phyloP scores from a whole-genome alignment of 805 yeast genomes.

The Cyberlindnera xylosilytica region DNA sequence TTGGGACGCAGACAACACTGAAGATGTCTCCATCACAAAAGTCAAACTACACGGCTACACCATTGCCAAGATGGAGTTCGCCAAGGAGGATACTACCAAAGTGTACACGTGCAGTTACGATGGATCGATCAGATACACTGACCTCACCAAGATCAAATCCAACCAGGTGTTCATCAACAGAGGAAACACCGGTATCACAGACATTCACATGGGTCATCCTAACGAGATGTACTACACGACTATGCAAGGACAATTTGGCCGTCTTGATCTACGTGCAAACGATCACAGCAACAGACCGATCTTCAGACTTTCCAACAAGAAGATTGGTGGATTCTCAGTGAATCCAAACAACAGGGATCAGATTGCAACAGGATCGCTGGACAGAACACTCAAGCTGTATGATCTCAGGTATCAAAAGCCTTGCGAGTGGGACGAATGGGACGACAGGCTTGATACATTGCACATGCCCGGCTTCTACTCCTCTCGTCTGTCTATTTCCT shows the following conservation, averaged over 20 bases:
- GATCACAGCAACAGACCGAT: constrained; percentile 32
- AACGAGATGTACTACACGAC: constrained; percentile 73
- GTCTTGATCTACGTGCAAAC: constrained; percentile 60
- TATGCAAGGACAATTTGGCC: constrained; percentile 72
- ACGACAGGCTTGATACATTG: constrained; percentile 36
- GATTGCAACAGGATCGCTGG: constrained; percentile 86
- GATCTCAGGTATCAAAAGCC: constrained; percentile 60
- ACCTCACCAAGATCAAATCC: constrained; percentile 57
- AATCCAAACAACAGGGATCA: constrained; percentile 67
- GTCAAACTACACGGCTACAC: constrained; percentile 76
- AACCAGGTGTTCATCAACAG: constrained; percentile 60
- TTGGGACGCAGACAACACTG: constrained; percentile 63
- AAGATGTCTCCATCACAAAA: constrained; percentile 51
- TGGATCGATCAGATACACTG: constrained; percentile 76
- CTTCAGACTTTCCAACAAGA: constrained; percentile 73
- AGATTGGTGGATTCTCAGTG: constrained; percentile 84
- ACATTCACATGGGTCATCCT: constrained; percentile 55
- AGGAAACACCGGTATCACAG: constrained; percentile 67
- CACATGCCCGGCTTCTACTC: constrained; percentile 53
- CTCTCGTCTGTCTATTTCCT: constrained; percentile 76
- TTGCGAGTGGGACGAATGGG: constrained; percentile 55
- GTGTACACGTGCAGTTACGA: constrained; percentile 79
- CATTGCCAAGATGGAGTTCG: constrained; percentile 60
- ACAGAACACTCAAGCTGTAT: constrained; percentile 82
- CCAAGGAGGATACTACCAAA: constrained; percentile 46